These are phyloP conservation scores for Colletotrichum tropicicola DNA, from an alignment of 2,329 filamentous ascomycete genomes.

Conservation along the genomic window DNA sequence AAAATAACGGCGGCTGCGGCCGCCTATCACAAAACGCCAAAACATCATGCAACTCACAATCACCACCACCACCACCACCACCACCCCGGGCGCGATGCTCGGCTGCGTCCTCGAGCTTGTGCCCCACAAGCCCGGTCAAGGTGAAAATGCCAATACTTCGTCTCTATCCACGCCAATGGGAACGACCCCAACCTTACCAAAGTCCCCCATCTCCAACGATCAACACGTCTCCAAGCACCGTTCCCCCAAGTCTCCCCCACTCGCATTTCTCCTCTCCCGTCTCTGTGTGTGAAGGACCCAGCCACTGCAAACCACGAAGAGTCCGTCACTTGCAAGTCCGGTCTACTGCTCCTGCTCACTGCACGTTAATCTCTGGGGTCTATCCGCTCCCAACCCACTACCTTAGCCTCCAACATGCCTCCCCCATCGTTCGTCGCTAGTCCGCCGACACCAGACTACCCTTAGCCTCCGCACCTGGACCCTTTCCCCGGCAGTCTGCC, in stretches of 20 bases:
- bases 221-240: background rate
- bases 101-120: background rate
- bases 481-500: background rate
- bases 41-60: too few species aligned
- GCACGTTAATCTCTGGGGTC: too few species aligned
- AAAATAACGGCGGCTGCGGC: too few species aligned
- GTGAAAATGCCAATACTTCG: background rate
- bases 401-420: background rate
- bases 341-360: too few species aligned
- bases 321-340: too few species aligned
- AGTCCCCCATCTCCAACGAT: background rate
- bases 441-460: background rate
- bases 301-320: too few species aligned
- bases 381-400: too few species aligned
- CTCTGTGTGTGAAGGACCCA: too few species aligned
- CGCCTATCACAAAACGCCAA: too few species aligned
- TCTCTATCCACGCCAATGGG: background rate
- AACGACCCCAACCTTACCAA: background rate
- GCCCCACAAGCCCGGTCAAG: background rate
- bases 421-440: conserved; percentile 1
- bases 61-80: too few species aligned
- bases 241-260: background rate
- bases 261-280: too few species aligned
- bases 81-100: too few species aligned
- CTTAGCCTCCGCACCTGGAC: conserved; percentile 11